Conservation (phyloP, 164 flowering plant species). For the Liriodendron chinense region DNA sequence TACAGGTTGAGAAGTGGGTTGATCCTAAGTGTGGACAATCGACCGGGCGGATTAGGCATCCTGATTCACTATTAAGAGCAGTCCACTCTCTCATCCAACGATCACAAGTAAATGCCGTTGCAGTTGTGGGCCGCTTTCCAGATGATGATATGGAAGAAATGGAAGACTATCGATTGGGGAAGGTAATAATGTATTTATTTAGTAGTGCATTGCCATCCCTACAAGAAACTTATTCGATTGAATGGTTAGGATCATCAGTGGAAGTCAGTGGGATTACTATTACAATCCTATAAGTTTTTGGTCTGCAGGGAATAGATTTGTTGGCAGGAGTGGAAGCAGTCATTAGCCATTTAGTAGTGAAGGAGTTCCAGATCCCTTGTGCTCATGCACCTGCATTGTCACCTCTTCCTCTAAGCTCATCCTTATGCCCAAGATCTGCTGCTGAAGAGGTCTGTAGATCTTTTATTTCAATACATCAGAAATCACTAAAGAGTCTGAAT, state of each 20-base stretch:
- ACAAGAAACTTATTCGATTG: no score
- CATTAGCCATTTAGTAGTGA: conserved; percentile 84
- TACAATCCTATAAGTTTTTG: no score
- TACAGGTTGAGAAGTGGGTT: conserved; percentile 81
- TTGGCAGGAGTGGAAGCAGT: conserved; percentile 87
- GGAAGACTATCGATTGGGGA: conserved; percentile 74
- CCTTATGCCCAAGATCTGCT: conserved; percentile 70
- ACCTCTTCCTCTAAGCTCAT: conserved; percentile 49
- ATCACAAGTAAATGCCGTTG: conserved; percentile 67
- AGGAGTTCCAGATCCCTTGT: conserved; percentile 79
- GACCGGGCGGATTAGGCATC: conserved; percentile 74
- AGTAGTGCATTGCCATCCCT: no score
- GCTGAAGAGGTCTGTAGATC: conserved; percentile 70
- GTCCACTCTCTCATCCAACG: conserved; percentile 42
- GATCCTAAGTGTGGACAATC: conserved; percentile 73
- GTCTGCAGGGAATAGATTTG: conserved; percentile 69
- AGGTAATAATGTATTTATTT: conserved; percentile 31
- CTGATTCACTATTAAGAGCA: conserved; percentile 73
- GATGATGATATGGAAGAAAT: conserved; percentile 67
- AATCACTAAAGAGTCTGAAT: neutral
- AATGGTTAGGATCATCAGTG: neutral
- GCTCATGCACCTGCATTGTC: conserved; percentile 91
- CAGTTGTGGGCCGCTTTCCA: conserved; percentile 87
- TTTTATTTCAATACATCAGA: neutral
- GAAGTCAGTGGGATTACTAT: neutral